These are phyloP conservation scores for Coniferiporia sulphurascens DNA, from an alignment of 1,284 basidiomycete genomes.

Conservation along the genomic window DNA sequence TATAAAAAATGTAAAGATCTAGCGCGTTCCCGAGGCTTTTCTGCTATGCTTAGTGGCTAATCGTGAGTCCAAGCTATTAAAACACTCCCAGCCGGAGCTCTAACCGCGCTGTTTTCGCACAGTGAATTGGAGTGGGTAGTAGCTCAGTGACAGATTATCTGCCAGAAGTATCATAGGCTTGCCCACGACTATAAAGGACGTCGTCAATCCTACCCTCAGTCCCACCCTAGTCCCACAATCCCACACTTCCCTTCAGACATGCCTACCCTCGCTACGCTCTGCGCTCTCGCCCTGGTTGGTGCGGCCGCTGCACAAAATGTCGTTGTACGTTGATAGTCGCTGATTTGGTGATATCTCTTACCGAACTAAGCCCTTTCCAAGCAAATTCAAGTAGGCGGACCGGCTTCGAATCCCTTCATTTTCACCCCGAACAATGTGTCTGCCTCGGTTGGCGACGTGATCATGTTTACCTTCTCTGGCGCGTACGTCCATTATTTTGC, in stretches of 20 bases:
- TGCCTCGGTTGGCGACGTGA: slow-evolving; percentile 38
- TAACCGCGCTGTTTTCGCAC: too few species aligned
- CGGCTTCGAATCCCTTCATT: slow-evolving; percentile 34
- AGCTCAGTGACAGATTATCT: neutral
- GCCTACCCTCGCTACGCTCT: neutral
- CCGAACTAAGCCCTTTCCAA: neutral
- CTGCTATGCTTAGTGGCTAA: too few species aligned
- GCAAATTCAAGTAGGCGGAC: slow-evolving; percentile 11
- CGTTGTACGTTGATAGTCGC: slow-evolving; percentile 1
- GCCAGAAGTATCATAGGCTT: neutral
- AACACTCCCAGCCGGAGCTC: too few species aligned
- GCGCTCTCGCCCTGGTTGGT: slow-evolving; percentile 1
- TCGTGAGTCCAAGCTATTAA: too few species aligned
- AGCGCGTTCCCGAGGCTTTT: too few species aligned
- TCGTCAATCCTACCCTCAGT: neutral
- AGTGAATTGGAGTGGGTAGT: too few species aligned
- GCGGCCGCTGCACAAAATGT: slow-evolving; percentile 16
- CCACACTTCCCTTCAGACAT: neutral
- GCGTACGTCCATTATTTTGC: slow-evolving; percentile 27
- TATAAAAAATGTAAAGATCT: neutral
- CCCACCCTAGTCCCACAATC: neutral
- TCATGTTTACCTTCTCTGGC: slow-evolving; percentile 46
- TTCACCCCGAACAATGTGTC: slow-evolving; percentile 41
- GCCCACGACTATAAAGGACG: neutral
- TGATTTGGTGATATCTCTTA: neutral